A percentile compares a stretch with the other conserved stretches of the same genome.
Conservation (phyloP, 2,329 filamentous ascomycete species). For the Aspergillus thermomutatus region DNA sequence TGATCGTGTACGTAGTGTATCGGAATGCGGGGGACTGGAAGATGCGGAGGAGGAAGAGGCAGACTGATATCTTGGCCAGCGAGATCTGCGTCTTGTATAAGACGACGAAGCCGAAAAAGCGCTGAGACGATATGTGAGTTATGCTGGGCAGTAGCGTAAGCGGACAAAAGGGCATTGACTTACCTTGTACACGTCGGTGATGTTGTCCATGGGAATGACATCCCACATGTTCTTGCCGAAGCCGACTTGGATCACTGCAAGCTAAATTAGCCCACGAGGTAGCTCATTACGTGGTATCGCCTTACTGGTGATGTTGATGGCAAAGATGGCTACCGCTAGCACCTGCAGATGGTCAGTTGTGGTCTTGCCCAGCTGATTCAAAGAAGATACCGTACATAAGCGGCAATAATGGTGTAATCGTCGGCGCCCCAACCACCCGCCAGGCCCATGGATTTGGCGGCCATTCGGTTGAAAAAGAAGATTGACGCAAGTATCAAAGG, state of each 20-base stretch:
- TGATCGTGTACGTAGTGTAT: constrained; percentile 14
- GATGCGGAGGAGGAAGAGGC: constrained; percentile 22
- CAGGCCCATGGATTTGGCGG: constrained; percentile 8
- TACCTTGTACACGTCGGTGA: constrained; percentile 19
- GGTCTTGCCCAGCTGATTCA: no score
- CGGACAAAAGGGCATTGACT: background rate
- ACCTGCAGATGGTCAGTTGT: constrained; percentile 5
- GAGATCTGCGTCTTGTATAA: constrained; percentile 21
- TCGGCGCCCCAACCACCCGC: constrained; percentile 15
- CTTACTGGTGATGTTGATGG: constrained; percentile 13
- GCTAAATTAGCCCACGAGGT: background rate
- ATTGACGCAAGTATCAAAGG: constrained; percentile 12
- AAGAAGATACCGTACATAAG: constrained; percentile 9
- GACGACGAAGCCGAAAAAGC: constrained; percentile 17
- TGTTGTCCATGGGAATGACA: constrained; percentile 15
- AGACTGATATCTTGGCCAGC: constrained; percentile 23
- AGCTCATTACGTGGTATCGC: background rate
- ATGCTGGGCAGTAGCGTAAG: background rate
- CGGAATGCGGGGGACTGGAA: constrained; percentile 18
- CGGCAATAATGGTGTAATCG: constrained; percentile 14
- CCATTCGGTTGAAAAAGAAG: constrained; percentile 11
- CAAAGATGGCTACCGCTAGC: constrained; percentile 9
- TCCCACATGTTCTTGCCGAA: constrained; percentile 23
- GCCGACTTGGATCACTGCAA: constrained; percentile 18
- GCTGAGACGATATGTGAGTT: constrained; percentile 2